A percentile compares a stretch with the other conserved stretches of the same genome.
phyloP scores from a whole-genome alignment of 2,329 filamentous ascomycete species.

The Plenodomus biglobosus region DNA sequence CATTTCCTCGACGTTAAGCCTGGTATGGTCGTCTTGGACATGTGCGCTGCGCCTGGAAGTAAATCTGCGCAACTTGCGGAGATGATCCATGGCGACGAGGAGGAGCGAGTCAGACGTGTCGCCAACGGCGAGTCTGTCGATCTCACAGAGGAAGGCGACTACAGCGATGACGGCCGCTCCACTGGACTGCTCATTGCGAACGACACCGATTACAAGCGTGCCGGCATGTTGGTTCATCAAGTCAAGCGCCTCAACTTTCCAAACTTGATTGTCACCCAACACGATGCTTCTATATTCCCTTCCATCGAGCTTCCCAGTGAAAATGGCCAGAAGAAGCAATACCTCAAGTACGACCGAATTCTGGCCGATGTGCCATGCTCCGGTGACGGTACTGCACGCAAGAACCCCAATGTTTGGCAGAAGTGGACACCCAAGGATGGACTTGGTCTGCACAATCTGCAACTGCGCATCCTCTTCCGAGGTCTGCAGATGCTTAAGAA shows the following conservation, averaged over 20 bases:
- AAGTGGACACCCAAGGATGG: conserved; percentile 90
- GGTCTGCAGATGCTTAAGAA: conserved; percentile 95
- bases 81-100: conserved; percentile 90
- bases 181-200: conserved; percentile 94
- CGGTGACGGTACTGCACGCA: conserved; percentile 88
- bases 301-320: conserved; percentile 78
- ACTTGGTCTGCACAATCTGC: conserved; percentile 81
- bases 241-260: conserved; percentile 96
- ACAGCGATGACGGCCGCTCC: conserved; percentile 76
- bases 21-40: conserved; percentile 89
- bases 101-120: conserved; percentile 76
- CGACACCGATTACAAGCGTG: conserved; percentile 93
- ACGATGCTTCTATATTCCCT: conserved; percentile 94
- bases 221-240: conserved; percentile 96
- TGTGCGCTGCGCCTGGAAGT: conserved; percentile 95
- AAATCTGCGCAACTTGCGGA: conserved; percentile 95
- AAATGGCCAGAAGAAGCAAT: conserved; percentile 60
- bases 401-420: conserved; percentile 92
- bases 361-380: conserved; percentile 96
- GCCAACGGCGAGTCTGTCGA: conserved; percentile 65
- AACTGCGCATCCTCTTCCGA: conserved; percentile 85
- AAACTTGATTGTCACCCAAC: conserved; percentile 95
- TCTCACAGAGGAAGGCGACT: conserved; percentile 56
- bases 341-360: conserved; percentile 96
- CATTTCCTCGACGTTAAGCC: conserved; percentile 88